Conservation (phyloP, 2,329 filamentous ascomycete genomes). For the Aaosphaeria pasadenensis region DNA sequence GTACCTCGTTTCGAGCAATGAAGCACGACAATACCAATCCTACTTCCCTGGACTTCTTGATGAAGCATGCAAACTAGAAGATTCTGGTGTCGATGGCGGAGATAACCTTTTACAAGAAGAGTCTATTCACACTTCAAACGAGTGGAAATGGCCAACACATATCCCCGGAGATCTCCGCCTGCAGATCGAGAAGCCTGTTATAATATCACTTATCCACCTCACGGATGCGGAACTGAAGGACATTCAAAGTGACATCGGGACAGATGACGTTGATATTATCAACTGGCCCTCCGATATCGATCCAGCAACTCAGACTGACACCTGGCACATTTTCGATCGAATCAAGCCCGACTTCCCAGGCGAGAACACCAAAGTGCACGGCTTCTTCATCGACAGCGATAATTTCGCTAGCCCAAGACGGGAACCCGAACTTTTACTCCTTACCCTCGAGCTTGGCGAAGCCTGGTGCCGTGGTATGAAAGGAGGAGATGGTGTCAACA, state of each 20-base stretch:
- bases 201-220: background rate
- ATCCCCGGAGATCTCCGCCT: background rate
- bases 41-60: background rate
- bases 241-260: background rate
- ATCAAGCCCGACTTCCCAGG: background rate
- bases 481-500: background rate
- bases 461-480: background rate
- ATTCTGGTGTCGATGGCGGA: background rate
- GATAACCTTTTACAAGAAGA: background rate
- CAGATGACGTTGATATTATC: background rate
- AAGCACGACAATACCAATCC: background rate
- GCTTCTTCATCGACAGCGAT: background rate
- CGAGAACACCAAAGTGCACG: background rate
- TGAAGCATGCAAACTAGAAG: background rate
- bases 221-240: background rate
- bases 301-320: background rate
- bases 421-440: background rate
- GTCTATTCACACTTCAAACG: background rate
- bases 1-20: background rate
- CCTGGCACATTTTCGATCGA: background rate
- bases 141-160: background rate
- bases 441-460: background rate
- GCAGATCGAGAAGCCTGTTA: background rate
- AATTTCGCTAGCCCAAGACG: background rate
- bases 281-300: background rate